Evolutionary conservation across 352 stramenopile genomes (phyloP).

Genomic region (Phytophthora cactorum): DNA sequence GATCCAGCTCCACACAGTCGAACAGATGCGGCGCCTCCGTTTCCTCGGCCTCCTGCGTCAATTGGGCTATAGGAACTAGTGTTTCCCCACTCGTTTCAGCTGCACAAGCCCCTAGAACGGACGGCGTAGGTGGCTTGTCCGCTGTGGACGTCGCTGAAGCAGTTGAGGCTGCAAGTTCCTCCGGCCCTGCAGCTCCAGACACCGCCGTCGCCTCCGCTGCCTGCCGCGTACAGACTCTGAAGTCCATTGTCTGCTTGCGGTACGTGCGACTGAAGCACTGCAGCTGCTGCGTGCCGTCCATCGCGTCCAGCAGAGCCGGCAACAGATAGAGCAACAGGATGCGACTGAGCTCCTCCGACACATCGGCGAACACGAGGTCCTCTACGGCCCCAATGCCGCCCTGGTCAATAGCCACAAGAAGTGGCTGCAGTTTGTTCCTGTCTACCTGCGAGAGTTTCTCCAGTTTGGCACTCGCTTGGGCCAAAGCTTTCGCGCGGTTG

Average conservation of each 20-base stretch:
- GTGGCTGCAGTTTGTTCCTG: slow-evolving; percentile 55
- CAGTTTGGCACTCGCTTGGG: slow-evolving; percentile 44
- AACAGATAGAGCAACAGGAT: slow-evolving; percentile 66
- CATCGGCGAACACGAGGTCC: slow-evolving; percentile 55
- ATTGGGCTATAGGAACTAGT: neutral
- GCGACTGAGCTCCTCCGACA: slow-evolving; percentile 59
- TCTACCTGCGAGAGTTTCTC: slow-evolving; percentile 58
- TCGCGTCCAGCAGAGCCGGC: slow-evolving; percentile 48
- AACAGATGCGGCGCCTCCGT: slow-evolving; percentile 56
- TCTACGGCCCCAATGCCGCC: slow-evolving; percentile 2
- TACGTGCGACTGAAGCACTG: slow-evolving; percentile 69
- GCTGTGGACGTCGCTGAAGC: neutral
- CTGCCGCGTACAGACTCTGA: slow-evolving; percentile 43
- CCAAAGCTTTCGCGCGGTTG: slow-evolving; percentile 35
- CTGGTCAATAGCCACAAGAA: slow-evolving; percentile 41
- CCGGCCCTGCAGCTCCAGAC: neutral
- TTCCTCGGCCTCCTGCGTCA: slow-evolving; percentile 23
- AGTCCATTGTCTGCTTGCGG: slow-evolving; percentile 65
- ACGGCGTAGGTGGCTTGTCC: slow-evolving; percentile 16
- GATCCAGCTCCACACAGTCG: slow-evolving; percentile 62
- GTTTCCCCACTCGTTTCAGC: slow-evolving; percentile 16
- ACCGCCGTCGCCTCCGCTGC: slow-evolving; percentile 7
- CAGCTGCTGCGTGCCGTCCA: slow-evolving; percentile 32
- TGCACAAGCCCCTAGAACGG: neutral
- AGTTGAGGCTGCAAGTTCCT: slow-evolving; percentile 6